Evolutionary conservation across 2,329 filamentous ascomycete species (phyloP).

Genomic region (Fusarium dlaminii): DNA sequence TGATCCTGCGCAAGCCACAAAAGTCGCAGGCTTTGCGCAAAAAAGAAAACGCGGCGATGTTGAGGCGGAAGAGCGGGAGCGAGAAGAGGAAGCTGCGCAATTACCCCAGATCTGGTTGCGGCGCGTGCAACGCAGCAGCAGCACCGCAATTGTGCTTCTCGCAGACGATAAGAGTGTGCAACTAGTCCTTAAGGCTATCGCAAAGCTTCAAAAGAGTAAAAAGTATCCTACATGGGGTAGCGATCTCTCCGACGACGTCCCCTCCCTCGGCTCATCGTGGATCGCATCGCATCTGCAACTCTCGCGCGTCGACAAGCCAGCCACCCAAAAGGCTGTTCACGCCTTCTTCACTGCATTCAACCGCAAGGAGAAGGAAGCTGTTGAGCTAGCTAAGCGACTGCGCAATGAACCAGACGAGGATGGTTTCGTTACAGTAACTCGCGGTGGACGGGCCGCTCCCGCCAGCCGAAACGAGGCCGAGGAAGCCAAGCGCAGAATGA

Average conservation of each 20-base stretch:
- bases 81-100: conserved; percentile 66
- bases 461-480: conserved; percentile 77
- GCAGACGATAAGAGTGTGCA: conserved; percentile 85
- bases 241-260: conserved; percentile 64
- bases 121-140: conserved; percentile 75
- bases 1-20: conserved; percentile 60
- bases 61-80: conserved; percentile 64
- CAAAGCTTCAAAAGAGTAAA: conserved; percentile 68
- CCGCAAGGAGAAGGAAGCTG: conserved; percentile 72
- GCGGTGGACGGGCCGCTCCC: conserved; percentile 78
- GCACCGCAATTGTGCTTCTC: conserved; percentile 82
- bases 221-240: conserved; percentile 75
- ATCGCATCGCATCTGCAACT: conserved; percentile 74
- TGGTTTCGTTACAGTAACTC: conserved; percentile 91
- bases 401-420: conserved; percentile 90
- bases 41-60: conserved; percentile 57
- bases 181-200: conserved; percentile 77
- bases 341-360: conserved; percentile 87
- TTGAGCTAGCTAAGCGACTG: conserved; percentile 68
- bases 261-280: conserved; percentile 66
- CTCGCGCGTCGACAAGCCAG: conserved; percentile 72
- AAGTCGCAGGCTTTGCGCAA: conserved; percentile 49
- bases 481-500: conserved; percentile 65
- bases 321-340: conserved; percentile 80
- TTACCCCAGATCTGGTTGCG: conserved; percentile 80